Base-by-base conservation (phyloP, 176 grass and related monocot genomes). In the Calamus simplicifolius region DNA sequence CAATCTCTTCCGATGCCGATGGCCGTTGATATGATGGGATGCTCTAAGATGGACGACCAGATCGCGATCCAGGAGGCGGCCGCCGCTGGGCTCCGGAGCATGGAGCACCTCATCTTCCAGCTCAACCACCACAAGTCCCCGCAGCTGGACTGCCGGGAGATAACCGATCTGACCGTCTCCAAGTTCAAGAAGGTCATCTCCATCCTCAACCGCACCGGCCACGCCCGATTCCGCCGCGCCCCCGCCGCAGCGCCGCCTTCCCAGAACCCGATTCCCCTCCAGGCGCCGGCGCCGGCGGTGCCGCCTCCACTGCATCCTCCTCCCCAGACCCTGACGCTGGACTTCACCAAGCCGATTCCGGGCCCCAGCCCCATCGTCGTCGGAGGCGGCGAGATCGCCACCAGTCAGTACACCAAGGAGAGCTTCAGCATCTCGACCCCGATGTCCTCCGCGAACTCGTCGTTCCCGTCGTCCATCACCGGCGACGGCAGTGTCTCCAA, bases 161-260 rank as follows among this genome's bases (percentile, higher is more conserved):
- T 95, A 57, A 78, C 91, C n/a, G 73, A 87, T 50, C 66, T 85
- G 38, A 89, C 86, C 12, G 74, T 95, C 18, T 81, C 83, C 56
- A 95, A 85, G 75, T 95, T 95, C 68, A 83, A 74, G 70, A 85
- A 95, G 74, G 80, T 90, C n/a, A 90, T 95, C 35, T 87, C 91
- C 8, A 75, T 95, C 59, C 70, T 90, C 8, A 87, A 95, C 60
- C 80, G 86, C 59, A 95, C 86, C 17, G 91, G 91, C 26, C 91
- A 95, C 56, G 86, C 91, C 1, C 78, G 86, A 35, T 90, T 95
- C 80, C 86, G 91, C 29, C 82, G 86, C 2, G 83, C 86, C 0
- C 86, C 86, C 0, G 61, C 72, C 17, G 72, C 58, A 29, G 12
- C 59, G 12, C 18, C 12, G 1, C 58, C 5, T 6, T 3, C 28